Conservation (phyloP, 495 filamentous ascomycete species). For the Viridothelium virens region DNA sequence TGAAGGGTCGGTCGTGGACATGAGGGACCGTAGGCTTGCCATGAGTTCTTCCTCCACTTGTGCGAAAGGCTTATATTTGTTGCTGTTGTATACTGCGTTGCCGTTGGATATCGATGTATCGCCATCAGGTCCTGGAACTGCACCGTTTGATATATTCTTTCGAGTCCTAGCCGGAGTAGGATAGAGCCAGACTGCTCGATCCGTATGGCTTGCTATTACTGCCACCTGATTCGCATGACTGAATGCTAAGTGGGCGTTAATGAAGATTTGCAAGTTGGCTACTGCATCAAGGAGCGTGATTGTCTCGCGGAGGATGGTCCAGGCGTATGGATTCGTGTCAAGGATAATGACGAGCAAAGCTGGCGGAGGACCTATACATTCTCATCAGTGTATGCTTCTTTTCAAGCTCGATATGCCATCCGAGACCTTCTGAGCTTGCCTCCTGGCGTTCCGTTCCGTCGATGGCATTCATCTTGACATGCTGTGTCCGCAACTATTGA, state of each 20-base stretch:
- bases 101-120: slow-evolving; percentile 12
- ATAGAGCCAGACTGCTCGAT: slow-evolving; percentile 82
- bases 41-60: slow-evolving; percentile 73
- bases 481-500: too few relatives aligned
- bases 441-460: slow-evolving; percentile 84
- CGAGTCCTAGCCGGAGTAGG: slow-evolving; percentile 43
- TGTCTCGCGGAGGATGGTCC: slow-evolving; percentile 65
- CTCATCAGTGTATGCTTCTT: slow-evolving; percentile 5
- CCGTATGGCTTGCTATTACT: slow-evolving; percentile 80
- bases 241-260: slow-evolving; percentile 90
- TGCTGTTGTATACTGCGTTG: slow-evolving; percentile 47
- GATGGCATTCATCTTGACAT: slow-evolving; percentile 67
- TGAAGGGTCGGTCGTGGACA: slow-evolving; percentile 52
- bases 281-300: slow-evolving; percentile 81
- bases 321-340: slow-evolving; percentile 94
- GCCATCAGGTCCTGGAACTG: slow-evolving; percentile 12
- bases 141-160: slow-evolving; percentile 31
- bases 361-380: slow-evolving; percentile 55
- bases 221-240: slow-evolving; percentile 89
- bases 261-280: slow-evolving; percentile 87
- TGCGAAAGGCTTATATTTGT: slow-evolving; percentile 90
- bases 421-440: slow-evolving; percentile 45
- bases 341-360: slow-evolving; percentile 86
- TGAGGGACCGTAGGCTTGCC: slow-evolving; percentile 57
- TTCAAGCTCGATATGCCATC: slow-evolving; percentile 1